A percentile compares a stretch with the other conserved stretches of the same genome.
phyloP scores from a whole-genome alignment of 2,329 filamentous ascomycete genomes.

The Xylaria multiplex region DNA sequence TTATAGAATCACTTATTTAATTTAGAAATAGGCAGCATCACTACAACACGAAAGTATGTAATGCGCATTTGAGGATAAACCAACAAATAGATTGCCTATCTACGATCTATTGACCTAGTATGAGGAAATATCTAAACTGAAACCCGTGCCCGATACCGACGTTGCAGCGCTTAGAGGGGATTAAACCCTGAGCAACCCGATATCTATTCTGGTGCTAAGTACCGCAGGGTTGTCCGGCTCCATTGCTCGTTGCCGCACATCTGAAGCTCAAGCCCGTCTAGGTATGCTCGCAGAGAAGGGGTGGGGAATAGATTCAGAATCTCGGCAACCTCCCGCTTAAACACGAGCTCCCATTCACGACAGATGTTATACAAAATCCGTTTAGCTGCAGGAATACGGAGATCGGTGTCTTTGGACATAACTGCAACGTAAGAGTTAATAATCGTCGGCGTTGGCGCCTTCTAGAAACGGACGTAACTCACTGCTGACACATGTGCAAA shows the following conservation, averaged over 20 bases:
- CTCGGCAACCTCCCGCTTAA: slow-evolving; percentile 36
- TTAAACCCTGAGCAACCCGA: not conserved
- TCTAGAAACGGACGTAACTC: not conserved
- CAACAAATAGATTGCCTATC: not conserved
- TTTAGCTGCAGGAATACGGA: slow-evolving; percentile 38
- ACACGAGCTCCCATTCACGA: slow-evolving; percentile 49
- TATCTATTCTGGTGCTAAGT: slow-evolving; percentile 8
- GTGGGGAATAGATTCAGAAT: slow-evolving; percentile 13
- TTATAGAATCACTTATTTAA: no score
- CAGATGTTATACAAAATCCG: slow-evolving; percentile 47
- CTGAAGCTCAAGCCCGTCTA: slow-evolving; percentile 28
- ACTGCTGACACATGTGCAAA: slow-evolving; percentile 46
- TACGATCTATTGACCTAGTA: not conserved
- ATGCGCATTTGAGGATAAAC: not conserved
- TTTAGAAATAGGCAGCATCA: not conserved
- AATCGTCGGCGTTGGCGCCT: not conserved
- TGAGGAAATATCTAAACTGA: not conserved
- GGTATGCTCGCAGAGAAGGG: slow-evolving; percentile 15
- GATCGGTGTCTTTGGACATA: slow-evolving; percentile 18
- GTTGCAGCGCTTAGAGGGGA: not conserved
- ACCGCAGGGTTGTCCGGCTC: slow-evolving; percentile 26
- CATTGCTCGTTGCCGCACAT: slow-evolving; percentile 32
- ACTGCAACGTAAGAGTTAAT: not conserved
- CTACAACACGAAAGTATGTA: not conserved
- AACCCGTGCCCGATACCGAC: not conserved